Percentiles rank a stretch among this genome's conserved stretches.
Conservation (phyloP, 2,329 filamentous ascomycete genomes). For the Penicillium psychrosexuale region DNA sequence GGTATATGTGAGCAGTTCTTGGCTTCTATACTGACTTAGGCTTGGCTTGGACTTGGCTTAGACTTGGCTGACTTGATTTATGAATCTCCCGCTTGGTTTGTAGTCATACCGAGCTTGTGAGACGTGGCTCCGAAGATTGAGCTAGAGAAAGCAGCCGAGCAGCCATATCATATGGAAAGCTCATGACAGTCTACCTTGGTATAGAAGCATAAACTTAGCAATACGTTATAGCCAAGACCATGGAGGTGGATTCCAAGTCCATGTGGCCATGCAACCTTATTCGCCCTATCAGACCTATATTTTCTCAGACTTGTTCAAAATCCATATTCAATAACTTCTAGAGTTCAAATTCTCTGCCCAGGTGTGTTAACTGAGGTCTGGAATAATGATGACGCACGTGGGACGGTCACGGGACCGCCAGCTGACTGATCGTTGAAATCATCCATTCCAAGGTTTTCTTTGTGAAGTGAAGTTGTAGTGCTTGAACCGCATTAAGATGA, state of each 20-base stretch:
- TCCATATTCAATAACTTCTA: too few relatives aligned
- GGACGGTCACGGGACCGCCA: conserved; percentile 14
- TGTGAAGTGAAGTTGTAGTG: too few relatives aligned
- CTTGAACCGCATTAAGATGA: neutral
- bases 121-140: neutral
- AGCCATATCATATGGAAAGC: neutral
- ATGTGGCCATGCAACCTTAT: conserved; percentile 7
- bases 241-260: neutral
- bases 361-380: neutral
- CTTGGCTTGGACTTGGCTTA: too few relatives aligned
- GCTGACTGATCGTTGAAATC: neutral
- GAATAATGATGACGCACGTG: conserved; percentile 1
- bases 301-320: neutral
- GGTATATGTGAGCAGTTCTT: neutral
- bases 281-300: neutral
- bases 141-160: neutral
- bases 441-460: neutral
- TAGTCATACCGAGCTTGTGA: neutral
- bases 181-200: neutral
- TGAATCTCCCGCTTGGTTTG: neutral
- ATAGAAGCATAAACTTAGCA: neutral
- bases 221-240: neutral
- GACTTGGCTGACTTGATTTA: neutral
- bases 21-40: too few relatives aligned
- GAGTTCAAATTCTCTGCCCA: too few relatives aligned